These are phyloP conservation scores for Aphanomyces euteiches DNA, from an alignment of 352 stramenopile genomes.

Conservation along the genomic window DNA sequence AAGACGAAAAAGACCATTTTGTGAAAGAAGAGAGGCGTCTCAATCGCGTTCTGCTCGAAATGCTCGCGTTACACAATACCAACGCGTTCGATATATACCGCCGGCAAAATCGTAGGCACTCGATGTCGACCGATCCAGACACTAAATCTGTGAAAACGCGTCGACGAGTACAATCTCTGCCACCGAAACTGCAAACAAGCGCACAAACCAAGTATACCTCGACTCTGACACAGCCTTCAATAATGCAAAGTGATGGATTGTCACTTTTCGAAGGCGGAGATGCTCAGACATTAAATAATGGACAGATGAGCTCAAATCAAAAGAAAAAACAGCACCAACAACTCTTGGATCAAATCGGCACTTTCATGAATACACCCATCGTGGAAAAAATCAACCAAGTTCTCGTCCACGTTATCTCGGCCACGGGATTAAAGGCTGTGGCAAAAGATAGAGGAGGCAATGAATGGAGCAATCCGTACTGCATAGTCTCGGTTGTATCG, in stretches of 20 bases:
- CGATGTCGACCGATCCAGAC: background rate
- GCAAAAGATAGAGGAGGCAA: background rate
- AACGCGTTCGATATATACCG: background rate
- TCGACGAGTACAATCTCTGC: background rate
- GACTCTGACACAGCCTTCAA: background rate
- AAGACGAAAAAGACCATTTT: constrained; percentile 22
- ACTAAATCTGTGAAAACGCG: background rate
- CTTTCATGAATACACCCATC: constrained; percentile 9
- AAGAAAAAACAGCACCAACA: background rate
- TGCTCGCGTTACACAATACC: constrained; percentile 22
- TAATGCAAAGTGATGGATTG: background rate
- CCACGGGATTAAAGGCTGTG: constrained; percentile 1
- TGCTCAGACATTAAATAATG: background rate
- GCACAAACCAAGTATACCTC: background rate
- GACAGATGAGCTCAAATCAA: background rate
- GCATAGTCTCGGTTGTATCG: background rate
- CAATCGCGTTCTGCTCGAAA: constrained; percentile 6
- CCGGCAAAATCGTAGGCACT: background rate
- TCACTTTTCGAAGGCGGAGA: background rate
- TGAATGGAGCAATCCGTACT: constrained; percentile 18
- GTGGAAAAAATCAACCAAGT: constrained; percentile 24
- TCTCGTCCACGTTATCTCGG: constrained; percentile 17
- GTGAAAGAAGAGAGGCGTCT: constrained; percentile 23
- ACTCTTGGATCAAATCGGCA: constrained; percentile 4
- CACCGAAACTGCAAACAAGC: background rate